Evolutionary conservation across 164 flowering plant genomes (phyloP), one percentile per base, ranked within the genome.

Genomic region (Berberis vulgaris): DNA sequence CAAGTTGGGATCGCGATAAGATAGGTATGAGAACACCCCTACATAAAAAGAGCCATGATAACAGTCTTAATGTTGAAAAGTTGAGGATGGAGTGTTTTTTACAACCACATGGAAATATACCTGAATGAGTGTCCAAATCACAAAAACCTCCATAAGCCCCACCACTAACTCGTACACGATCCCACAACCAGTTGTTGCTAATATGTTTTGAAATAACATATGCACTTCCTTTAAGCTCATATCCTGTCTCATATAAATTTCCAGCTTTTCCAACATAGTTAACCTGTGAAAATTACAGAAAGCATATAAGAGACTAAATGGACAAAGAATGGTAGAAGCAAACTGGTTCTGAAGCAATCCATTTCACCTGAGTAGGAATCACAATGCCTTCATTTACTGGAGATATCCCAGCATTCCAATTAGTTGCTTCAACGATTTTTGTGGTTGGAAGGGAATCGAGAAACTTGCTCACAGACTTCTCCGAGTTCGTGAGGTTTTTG

Each of bases 1-100:
- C 79, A 91, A 80, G 77, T 95, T 95, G 13, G 99, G 99, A 67
- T 95, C 98, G 9, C 98, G 93, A 72, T 91, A 95, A 43, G 99
- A 95, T 49, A 95, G 78, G 79, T 77, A 95, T 4, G 99, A 79
- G 70, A 95, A 95, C 6, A 95, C 91, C 45, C 99, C 99, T 95
- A 69, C 54, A 46, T 69, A 10, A 73, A 69, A 65, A 10, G 57
- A 12, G 39, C 6, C 6, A 53, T 41, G 40, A 45, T 60, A 43
- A 45, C 7, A n/a, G 57, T 26, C 26, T 26, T 26, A 26, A 26
- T 26, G 26, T 26, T 26, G 26, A 26, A 26, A 26, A 26, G 26
- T 26, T 26, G 26, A 26, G 26, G 26, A 26, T 26, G 26, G 26
- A 26, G 26, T 26, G 26, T 26, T 26, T 26, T 26, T 26, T 26